Conservation (phyloP, 176 grass and related monocot species). For the Oryza coarctata region DNA sequence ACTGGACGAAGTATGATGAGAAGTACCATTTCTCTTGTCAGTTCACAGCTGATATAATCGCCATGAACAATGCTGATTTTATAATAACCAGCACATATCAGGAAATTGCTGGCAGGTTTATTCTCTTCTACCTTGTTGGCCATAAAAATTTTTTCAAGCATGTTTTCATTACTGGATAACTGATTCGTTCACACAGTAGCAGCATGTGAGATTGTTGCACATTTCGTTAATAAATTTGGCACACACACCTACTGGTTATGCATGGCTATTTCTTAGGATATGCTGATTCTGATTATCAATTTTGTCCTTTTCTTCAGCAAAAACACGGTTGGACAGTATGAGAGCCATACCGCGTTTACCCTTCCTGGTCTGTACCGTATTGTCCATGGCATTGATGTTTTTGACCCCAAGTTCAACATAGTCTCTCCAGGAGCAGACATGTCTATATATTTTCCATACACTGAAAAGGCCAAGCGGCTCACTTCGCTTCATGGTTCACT, state of each 20-base stretch:
- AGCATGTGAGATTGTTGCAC: neutral
- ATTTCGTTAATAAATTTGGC: conserved; percentile 28
- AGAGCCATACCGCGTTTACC: conserved; percentile 86
- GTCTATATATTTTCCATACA: conserved; percentile 87
- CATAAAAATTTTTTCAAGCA: neutral
- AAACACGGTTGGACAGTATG: conserved; percentile 95
- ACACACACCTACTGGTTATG: neutral
- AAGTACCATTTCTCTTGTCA: conserved; percentile 98
- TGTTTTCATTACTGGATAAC: neutral
- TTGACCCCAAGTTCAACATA: conserved; percentile 99
- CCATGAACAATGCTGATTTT: conserved; percentile 98
- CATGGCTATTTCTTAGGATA: neutral
- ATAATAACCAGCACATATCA: conserved; percentile 99
- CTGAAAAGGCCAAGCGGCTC: conserved; percentile 72
- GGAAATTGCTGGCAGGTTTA: conserved; percentile 98
- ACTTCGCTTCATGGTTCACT: conserved; percentile 85
- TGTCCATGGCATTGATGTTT: conserved; percentile 95
- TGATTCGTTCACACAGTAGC: neutral
- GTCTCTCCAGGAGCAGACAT: conserved; percentile 91
- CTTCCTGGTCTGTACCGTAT: conserved; percentile 80
- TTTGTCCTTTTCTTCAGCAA: conserved; percentile 56
- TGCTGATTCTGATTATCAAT: neutral
- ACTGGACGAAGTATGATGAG: conserved; percentile 83
- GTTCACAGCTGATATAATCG: conserved; percentile 93
- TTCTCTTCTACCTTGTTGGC: conserved; percentile 13